phyloP scores from a whole-genome alignment of 192 early-diverging fungal species.

The Backusella circina region DNA sequence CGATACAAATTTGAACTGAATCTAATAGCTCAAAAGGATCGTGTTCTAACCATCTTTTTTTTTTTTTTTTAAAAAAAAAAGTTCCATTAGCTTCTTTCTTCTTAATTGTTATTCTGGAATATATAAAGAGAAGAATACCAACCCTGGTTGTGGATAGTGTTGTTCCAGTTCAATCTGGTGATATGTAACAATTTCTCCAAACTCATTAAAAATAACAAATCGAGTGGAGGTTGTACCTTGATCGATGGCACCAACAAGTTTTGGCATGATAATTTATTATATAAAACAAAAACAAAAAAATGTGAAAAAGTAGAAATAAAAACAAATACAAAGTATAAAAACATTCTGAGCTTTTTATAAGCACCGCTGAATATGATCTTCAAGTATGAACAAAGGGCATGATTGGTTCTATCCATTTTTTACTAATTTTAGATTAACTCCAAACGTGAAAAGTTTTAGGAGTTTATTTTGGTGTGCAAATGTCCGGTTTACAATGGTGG shows the following conservation, averaged over 20 bases:
- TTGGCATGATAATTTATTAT: conserved; percentile 33
- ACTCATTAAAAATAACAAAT: conserved; percentile 85
- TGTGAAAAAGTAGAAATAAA: neutral
- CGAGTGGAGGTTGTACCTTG: conserved; percentile 92
- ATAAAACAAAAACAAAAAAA: neutral
- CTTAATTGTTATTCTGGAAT: neutral
- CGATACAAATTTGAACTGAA: conserved; percentile 65
- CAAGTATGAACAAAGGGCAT: neutral
- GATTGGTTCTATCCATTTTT: neutral
- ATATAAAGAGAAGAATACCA: conserved; percentile 3
- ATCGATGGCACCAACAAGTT: conserved; percentile 82
- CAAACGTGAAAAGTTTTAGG: neutral
- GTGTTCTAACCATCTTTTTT: conserved; percentile 79
- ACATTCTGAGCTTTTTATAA: neutral
- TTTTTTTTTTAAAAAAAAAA: too few relatives aligned
- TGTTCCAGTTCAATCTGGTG: conserved; percentile 84
- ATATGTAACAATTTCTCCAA: conserved; percentile 62
- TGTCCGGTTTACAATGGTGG: conserved; percentile 46
- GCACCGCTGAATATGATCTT: neutral
- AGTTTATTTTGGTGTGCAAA: conserved; percentile 31
- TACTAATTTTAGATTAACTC: neutral
- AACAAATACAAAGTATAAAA: neutral
- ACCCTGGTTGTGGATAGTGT: conserved; percentile 74
- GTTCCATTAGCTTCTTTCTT: neutral
- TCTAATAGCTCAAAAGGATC: conserved; percentile 73